These are phyloP conservation scores for Fragaria nilgerrensis DNA, from an alignment of 306 rosid species.

Conservation along the genomic window DNA sequence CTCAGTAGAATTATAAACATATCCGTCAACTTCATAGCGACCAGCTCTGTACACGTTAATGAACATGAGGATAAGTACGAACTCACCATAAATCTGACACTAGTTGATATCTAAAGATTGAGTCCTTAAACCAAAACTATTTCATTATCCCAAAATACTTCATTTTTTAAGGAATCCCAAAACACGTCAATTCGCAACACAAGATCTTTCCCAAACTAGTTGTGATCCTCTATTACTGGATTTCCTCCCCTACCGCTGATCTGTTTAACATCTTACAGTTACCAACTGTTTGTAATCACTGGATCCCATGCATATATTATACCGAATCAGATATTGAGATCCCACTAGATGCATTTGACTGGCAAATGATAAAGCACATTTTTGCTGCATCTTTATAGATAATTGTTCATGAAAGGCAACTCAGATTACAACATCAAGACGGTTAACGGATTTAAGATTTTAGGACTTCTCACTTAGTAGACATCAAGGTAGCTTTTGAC, in stretches of 20 bases:
- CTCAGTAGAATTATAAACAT: slow-evolving; percentile 76
- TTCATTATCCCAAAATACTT: not conserved
- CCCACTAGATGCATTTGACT: not conserved
- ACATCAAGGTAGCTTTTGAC: not conserved
- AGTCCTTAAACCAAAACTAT: slow-evolving; percentile 3
- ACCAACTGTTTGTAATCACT: not conserved
- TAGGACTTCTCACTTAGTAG: not conserved
- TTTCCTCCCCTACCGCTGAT: not conserved
- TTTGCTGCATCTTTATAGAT: not conserved
- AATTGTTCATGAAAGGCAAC: not conserved
- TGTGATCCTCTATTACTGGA: not conserved
- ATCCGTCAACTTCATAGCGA: slow-evolving; percentile 96
- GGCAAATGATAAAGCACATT: not conserved
- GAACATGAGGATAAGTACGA: not conserved
- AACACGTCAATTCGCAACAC: not conserved
- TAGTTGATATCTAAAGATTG: not conserved
- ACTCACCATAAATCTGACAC: not conserved
- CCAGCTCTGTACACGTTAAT: slow-evolving; percentile 57
- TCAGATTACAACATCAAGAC: not conserved
- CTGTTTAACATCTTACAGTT: not conserved
- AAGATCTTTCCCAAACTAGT: not conserved
- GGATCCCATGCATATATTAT: not conserved
- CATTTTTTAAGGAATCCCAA: not conserved
- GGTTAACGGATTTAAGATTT: not conserved
- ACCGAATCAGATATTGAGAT: not conserved